Evolutionary conservation across 1,284 basidiomycete species (phyloP), one percentile per base, ranked within the genome.

Genomic region (Coniferiporia sulphurascens): DNA sequence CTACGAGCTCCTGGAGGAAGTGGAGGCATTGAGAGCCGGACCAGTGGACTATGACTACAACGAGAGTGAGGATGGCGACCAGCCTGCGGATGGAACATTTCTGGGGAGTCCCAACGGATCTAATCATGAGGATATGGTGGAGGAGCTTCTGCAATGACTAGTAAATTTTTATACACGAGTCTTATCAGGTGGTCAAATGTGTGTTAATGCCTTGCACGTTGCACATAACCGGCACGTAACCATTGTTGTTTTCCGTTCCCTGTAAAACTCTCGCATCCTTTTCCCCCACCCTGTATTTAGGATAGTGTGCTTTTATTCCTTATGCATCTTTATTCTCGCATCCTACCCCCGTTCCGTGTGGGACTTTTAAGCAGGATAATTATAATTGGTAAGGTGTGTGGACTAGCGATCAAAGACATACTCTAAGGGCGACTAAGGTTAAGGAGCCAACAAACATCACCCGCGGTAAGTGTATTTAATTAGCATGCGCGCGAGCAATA

Each of bases 301-400:
- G 19, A 46, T 46, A 46, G 17, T 21, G 19, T 46, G 38, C 17
- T 46, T 46, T 46, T 46, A 46, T 46, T 52, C 19, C n/a, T 52
- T 36, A 52, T 35, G 35, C 32, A 19, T 52, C 32, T 38, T 38
- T 52, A 52, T 52, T 52, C 34, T 52, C 50, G n/a, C 50, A 36
- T 27, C 35, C 15, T 52, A 52, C 17, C 5, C 32, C 27, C 22
- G 9, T 10, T 15, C 41, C 8, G 3, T 43, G 41, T n/a, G 19
- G 17, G 17, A 46, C 8, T 4, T n/a, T 21, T 17, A 21, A 3
- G 15, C 17, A n/a, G 3, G 44, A 17, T 17, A n/a, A 8, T 46
- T 46, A 9, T 46, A 19, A n/a, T 12, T 12, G 38, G 15, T 15
- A 3, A 38, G 13, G 9, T 41, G 38, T 10, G 38, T 41, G 38